Conservation (phyloP, 179 eudicot species). For the Amaranthus tricolor region DNA sequence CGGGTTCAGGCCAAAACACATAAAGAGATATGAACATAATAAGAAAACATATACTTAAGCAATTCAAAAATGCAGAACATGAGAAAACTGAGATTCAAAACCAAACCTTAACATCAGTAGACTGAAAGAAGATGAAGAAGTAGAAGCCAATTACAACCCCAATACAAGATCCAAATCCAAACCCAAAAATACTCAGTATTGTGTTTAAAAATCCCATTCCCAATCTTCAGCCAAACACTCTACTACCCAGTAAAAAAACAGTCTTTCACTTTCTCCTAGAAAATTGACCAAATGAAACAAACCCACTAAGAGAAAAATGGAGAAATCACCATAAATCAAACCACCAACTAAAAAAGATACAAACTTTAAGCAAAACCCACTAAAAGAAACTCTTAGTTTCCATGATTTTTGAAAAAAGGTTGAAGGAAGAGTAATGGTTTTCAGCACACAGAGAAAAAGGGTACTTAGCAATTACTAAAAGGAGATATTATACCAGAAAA, state of each 20-base stretch:
- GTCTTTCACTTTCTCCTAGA: not conserved
- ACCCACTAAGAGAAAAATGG: not conserved
- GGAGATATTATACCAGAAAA: not conserved
- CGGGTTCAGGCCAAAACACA: not conserved
- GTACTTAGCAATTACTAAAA: not conserved
- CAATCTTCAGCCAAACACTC: not conserved
- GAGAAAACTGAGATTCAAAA: not conserved
- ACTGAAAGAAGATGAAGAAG: constrained; percentile 32
- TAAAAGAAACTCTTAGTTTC: not conserved
- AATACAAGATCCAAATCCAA: constrained; percentile 33
- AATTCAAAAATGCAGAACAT: not conserved
- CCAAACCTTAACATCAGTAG: constrained; percentile 41
- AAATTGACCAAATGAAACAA: constrained; percentile 20
- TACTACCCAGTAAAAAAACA: not conserved
- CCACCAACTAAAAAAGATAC: not conserved
- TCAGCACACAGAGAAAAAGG: constrained; percentile 4
- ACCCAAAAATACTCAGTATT: constrained; percentile 30
- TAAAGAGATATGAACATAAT: not conserved
- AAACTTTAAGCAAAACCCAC: constrained; percentile 19
- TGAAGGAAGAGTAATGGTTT: not conserved
- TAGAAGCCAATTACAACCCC: constrained; percentile 34
- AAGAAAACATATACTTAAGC: not conserved
- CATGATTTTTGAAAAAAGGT: not conserved
- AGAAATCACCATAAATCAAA: not conserved
- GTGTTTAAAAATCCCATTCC: constrained; percentile 34